Percentiles rank a stretch among this genome's conserved stretches.
phyloP scores from a whole-genome alignment of 441 rosid species.

The Aquilaria agallochum region DNA sequence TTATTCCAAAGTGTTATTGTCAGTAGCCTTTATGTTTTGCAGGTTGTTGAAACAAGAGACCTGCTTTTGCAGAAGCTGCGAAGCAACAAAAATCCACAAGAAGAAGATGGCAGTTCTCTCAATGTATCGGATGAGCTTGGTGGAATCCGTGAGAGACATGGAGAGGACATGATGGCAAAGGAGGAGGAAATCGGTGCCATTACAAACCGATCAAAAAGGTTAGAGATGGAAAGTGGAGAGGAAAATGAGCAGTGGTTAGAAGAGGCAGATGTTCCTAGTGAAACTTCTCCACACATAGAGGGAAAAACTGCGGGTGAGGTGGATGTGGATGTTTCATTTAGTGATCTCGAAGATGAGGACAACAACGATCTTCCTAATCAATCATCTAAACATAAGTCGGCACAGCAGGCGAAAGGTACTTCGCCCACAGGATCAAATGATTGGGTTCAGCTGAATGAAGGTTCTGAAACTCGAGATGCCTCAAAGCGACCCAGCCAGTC shows the following conservation, averaged over 20 bases:
- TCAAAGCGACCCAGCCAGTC: slow-evolving; percentile 32
- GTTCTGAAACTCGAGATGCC: slow-evolving; percentile 20
- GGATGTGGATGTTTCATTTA: slow-evolving; percentile 52
- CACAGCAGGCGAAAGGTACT: slow-evolving; percentile 18
- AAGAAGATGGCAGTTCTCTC: slow-evolving; percentile 14
- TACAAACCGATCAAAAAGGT: slow-evolving; percentile 19
- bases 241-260: slow-evolving; percentile 32
- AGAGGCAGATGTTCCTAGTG: slow-evolving; percentile 26
- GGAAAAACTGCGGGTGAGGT: slow-evolving; percentile 33
- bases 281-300: slow-evolving; percentile 17
- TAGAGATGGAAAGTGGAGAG: slow-evolving; percentile 31
- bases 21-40: slow-evolving; percentile 12
- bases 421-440: slow-evolving; percentile 54
- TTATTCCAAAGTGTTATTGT: not conserved
- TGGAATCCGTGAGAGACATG: slow-evolving; percentile 9
- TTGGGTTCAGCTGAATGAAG: slow-evolving; percentile 51
- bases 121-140: slow-evolving; percentile 22
- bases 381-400: slow-evolving; percentile 18
- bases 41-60: slow-evolving; percentile 58
- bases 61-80: slow-evolving; percentile 42
- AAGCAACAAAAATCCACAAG: slow-evolving; percentile 23
- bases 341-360: slow-evolving; percentile 57
- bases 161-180: slow-evolving; percentile 16
- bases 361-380: slow-evolving; percentile 27
- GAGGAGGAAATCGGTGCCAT: slow-evolving; percentile 25